Percentiles rank a stretch among this genome's conserved stretches.
phyloP scores from a whole-genome alignment of 345 rosid genomes.

The Camelina laxa region DNA sequence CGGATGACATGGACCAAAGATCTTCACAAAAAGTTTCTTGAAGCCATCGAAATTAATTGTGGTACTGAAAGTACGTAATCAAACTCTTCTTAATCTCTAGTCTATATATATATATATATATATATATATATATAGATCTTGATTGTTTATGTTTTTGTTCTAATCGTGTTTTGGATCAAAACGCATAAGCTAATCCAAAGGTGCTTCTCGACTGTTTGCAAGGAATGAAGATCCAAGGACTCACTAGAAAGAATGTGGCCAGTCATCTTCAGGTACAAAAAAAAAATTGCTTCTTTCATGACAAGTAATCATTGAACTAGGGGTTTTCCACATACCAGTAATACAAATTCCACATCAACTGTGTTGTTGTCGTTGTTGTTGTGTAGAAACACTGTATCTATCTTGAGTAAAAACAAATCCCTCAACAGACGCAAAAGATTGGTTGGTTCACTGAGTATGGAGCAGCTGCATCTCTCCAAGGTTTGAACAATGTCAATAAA shows the following conservation, averaged over 20 bases:
- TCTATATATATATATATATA: not conserved
- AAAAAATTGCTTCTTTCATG: not conserved
- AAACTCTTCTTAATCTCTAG: not conserved
- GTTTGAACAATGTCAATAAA: not conserved
- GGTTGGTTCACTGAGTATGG: not conserved
- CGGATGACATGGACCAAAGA: constrained; percentile 24
- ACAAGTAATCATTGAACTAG: not conserved
- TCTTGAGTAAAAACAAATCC: not conserved
- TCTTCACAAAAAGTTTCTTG: constrained; percentile 31
- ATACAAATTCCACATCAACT: not conserved
- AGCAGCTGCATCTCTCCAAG: not conserved
- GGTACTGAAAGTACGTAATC: constrained; percentile 25
- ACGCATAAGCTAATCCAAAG: constrained; percentile 36
- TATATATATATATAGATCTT: no score
- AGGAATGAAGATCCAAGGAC: constrained; percentile 22
- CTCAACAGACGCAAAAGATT: not conserved
- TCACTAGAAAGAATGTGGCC: constrained; percentile 23
- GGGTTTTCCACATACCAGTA: not conserved
- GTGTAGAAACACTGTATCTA: constrained; percentile 24
- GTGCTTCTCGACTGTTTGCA: not conserved
- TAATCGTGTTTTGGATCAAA: constrained; percentile 10
- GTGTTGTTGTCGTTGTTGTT: not conserved
- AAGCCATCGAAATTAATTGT: constrained; percentile 18
- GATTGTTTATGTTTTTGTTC: not conserved
- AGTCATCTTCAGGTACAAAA: constrained; percentile 45